These are phyloP conservation scores for Papiliotrema laurentii DNA, from an alignment of 1,284 basidiomycete genomes.

Conservation along the genomic window DNA sequence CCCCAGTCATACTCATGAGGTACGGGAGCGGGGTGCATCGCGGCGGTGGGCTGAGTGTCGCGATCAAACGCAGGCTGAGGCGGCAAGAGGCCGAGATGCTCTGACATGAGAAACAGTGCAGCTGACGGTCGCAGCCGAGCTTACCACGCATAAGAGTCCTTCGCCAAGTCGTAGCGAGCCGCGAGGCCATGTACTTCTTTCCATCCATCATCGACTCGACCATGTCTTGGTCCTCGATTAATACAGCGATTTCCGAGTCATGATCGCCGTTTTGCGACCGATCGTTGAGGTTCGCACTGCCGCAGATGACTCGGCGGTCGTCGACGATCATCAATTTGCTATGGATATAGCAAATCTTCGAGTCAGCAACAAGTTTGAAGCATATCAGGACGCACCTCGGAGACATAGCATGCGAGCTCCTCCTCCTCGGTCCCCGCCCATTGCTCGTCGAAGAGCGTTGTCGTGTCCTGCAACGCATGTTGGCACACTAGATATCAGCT, in stretches of 20 bases:
- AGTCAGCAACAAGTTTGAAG: conserved; percentile 34
- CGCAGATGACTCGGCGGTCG: conserved; percentile 70
- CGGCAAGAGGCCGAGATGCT: conserved; percentile 76
- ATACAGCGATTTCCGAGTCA: conserved; percentile 86
- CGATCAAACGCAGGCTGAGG: conserved; percentile 28
- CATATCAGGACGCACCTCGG: conserved; percentile 76
- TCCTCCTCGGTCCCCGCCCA: conserved; percentile 80
- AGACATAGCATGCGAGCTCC: conserved; percentile 72
- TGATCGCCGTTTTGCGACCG: conserved; percentile 64
- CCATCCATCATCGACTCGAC: conserved; percentile 76
- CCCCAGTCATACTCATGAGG: conserved; percentile 64
- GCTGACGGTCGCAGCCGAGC: conserved; percentile 2
- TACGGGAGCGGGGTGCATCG: conserved; percentile 70
- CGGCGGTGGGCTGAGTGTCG: conserved; percentile 53
- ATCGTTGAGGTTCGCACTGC: conserved; percentile 61
- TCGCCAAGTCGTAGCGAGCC: conserved; percentile 40
- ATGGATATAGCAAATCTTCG: conserved; percentile 44
- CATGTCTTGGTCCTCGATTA: conserved; percentile 77
- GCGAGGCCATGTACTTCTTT: conserved; percentile 49
- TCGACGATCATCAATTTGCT: conserved; percentile 82
- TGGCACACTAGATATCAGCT: conserved; percentile 60
- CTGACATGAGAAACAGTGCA: conserved; percentile 46
- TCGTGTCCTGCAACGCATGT: conserved; percentile 64
- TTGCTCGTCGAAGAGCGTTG: conserved; percentile 61
- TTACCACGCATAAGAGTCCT: conserved; percentile 42